These are phyloP conservation scores for Lasiodiplodia sp. DNA, from an alignment of 2,329 filamentous ascomycete genomes.

Conservation along the genomic window DNA sequence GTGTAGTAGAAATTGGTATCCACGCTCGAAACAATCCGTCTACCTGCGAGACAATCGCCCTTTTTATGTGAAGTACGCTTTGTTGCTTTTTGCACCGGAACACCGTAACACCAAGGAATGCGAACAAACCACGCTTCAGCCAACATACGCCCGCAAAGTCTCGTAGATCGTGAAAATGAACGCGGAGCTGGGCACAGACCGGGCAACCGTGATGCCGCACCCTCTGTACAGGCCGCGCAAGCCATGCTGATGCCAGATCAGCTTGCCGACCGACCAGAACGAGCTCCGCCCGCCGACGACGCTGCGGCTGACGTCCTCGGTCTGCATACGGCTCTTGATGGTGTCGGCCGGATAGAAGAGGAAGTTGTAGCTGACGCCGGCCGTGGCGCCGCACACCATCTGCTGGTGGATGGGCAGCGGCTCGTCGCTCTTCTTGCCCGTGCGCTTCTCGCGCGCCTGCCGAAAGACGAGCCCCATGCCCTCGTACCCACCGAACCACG, in stretches of 20 bases:
- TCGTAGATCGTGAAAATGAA: slow-evolving; percentile 98
- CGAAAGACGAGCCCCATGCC: slow-evolving; percentile 73
- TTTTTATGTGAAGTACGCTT: slow-evolving; percentile 1
- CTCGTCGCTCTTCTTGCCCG: slow-evolving; percentile 51
- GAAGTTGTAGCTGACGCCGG: slow-evolving; percentile 95
- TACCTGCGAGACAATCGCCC: neutral
- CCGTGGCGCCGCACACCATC: slow-evolving; percentile 83
- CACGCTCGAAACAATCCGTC: slow-evolving; percentile 8
- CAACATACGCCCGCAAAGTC: slow-evolving; percentile 75
- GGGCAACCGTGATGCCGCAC: slow-evolving; percentile 88
- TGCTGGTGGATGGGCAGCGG: slow-evolving; percentile 84
- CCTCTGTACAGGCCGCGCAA: slow-evolving; percentile 88
- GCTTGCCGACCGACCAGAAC: slow-evolving; percentile 75
- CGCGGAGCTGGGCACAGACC: slow-evolving; percentile 93
- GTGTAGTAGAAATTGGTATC: slow-evolving; percentile 14
- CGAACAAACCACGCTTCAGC: slow-evolving; percentile 36
- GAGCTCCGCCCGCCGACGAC: slow-evolving; percentile 63
- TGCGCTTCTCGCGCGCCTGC: slow-evolving; percentile 44
- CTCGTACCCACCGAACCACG: slow-evolving; percentile 81
- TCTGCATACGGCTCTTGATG: slow-evolving; percentile 97
- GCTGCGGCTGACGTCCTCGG: slow-evolving; percentile 69
- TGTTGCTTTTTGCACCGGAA: neutral
- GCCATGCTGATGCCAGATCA: slow-evolving; percentile 84
- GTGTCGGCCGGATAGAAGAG: slow-evolving; percentile 97
- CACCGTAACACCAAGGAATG: slow-evolving; percentile 17